Percentiles rank a stretch among this genome's conserved stretches.
These are phyloP conservation scores for Polysphondylium violaceum DNA, from an alignment of 78 protist species.

Conservation along the genomic window DNA sequence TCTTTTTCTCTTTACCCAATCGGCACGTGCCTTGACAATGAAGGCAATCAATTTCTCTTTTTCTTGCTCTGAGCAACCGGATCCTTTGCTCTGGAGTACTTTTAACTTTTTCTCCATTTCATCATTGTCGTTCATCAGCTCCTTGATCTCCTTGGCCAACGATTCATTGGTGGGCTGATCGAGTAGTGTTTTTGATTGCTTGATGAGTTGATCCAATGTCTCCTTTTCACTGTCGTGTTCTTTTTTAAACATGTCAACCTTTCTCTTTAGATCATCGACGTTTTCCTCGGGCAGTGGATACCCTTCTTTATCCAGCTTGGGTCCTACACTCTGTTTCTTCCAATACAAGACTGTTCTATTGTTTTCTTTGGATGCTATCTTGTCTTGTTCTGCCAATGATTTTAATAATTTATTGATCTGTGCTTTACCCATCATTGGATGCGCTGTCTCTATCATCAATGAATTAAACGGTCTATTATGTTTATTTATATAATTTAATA, in stretches of 20 bases:
- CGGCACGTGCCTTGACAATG: conserved; percentile 37
- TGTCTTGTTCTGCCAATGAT: conserved; percentile 29
- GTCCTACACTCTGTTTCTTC: conserved; percentile 11
- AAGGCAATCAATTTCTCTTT: not conserved
- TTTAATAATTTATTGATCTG: conserved; percentile 22
- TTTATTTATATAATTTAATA: conserved; percentile 15
- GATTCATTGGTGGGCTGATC: conserved; percentile 20
- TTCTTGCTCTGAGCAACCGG: not conserved
- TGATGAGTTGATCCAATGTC: not conserved
- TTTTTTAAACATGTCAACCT: not conserved
- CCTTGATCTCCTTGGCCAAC: not conserved
- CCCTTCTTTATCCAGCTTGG: conserved; percentile 37
- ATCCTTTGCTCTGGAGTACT: not conserved
- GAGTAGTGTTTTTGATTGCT: not conserved
- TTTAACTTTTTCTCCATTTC: conserved; percentile 1
- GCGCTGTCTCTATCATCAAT: conserved; percentile 30
- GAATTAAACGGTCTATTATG: conserved; percentile 50
- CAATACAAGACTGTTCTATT: conserved; percentile 50
- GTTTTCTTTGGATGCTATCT: conserved; percentile 26
- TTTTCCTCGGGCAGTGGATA: not conserved
- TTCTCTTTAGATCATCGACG: conserved; percentile 13
- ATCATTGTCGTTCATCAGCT: not conserved
- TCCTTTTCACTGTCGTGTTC: not conserved
- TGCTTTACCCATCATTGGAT: conserved; percentile 43
- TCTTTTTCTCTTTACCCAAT: conserved; percentile 50